Conservation (phyloP, 2,329 filamentous ascomycete genomes). For the Orbilia javanica region DNA sequence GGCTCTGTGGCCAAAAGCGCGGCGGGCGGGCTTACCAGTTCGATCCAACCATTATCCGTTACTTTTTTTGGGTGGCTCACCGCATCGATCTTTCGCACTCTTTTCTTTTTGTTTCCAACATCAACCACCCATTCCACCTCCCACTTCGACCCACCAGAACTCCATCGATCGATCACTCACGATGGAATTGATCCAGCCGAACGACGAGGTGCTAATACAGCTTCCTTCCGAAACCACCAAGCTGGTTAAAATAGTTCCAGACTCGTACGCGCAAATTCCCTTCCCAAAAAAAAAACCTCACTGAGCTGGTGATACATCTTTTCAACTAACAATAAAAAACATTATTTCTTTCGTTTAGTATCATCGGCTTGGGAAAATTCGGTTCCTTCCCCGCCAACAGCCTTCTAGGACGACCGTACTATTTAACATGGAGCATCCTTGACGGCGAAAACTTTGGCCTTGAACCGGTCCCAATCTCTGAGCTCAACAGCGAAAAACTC, state of each 20-base stretch:
- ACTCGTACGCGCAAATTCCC: constrained; percentile 71
- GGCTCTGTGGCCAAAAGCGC: constrained; percentile 37
- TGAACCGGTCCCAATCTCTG: constrained; percentile 60
- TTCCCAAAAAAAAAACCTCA: constrained; percentile 16
- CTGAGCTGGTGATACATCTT: not conserved
- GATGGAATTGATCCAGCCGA: constrained; percentile 69
- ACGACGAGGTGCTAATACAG: constrained; percentile 70
- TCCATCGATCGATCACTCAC: constrained; percentile 40
- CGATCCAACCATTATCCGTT: not conserved
- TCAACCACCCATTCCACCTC: constrained; percentile 8
- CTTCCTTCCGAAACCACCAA: constrained; percentile 73
- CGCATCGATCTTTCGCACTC: not conserved
- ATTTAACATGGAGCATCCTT: constrained; percentile 82
- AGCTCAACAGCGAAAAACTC: constrained; percentile 61
- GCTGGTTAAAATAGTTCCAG: constrained; percentile 72
- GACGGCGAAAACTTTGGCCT: constrained; percentile 67
- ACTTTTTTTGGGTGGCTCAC: constrained; percentile 17
- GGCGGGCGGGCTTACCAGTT: no score
- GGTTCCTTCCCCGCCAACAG: constrained; percentile 90
- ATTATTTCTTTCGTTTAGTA: constrained; percentile 72
- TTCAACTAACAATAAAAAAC: not conserved
- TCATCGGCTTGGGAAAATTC: constrained; percentile 90
- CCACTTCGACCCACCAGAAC: not conserved
- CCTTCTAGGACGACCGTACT: constrained; percentile 88
- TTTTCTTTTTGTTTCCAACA: constrained; percentile 5